Evolutionary conservation across 345 rosid genomes (phyloP).

Genomic region (Draba incana): DNA sequence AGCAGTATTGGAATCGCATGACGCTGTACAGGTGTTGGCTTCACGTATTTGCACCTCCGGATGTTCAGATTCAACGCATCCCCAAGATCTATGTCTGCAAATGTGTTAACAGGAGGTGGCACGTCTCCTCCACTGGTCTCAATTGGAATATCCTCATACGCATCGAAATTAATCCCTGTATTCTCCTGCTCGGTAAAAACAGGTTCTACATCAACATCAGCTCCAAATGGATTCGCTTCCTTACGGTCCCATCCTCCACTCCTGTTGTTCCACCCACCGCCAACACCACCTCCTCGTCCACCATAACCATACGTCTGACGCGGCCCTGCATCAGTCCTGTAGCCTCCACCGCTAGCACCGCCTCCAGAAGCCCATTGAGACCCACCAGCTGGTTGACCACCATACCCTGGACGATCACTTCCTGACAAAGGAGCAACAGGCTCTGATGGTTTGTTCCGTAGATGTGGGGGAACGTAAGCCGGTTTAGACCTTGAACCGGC

Average conservation of each 20-base stretch:
- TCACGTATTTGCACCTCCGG: conserved; percentile 92
- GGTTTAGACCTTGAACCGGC: conserved; percentile 49
- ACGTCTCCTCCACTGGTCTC: conserved; percentile 96
- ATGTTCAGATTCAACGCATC: conserved; percentile 87
- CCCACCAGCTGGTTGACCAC: conserved; percentile 53
- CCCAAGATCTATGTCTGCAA: conserved; percentile 94
- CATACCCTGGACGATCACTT: conserved; percentile 47
- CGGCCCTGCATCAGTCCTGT: conserved; percentile 34
- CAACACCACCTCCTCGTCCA: conserved; percentile 45
- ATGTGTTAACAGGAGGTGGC: conserved; percentile 89
- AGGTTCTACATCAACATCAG: conserved; percentile 55
- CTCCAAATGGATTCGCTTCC: conserved; percentile 90
- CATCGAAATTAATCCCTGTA: conserved; percentile 90
- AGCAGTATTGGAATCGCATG: conserved; percentile 89
- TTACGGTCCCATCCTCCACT: conserved; percentile 83
- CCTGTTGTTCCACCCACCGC: conserved; percentile 67
- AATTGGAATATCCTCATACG: conserved; percentile 96
- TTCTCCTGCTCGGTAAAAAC: conserved; percentile 65
- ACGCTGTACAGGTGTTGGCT: conserved; percentile 96
- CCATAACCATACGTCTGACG: conserved; percentile 39
- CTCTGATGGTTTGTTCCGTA: conserved; percentile 68
- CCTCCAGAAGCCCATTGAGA: conserved; percentile 59
- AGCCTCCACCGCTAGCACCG: conserved; percentile 40
- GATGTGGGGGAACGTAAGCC: conserved; percentile 86
- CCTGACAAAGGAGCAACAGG: conserved; percentile 56